phyloP scores from a whole-genome alignment of 768 basidiomycete genomes.

The Phanerochaete sordida region DNA sequence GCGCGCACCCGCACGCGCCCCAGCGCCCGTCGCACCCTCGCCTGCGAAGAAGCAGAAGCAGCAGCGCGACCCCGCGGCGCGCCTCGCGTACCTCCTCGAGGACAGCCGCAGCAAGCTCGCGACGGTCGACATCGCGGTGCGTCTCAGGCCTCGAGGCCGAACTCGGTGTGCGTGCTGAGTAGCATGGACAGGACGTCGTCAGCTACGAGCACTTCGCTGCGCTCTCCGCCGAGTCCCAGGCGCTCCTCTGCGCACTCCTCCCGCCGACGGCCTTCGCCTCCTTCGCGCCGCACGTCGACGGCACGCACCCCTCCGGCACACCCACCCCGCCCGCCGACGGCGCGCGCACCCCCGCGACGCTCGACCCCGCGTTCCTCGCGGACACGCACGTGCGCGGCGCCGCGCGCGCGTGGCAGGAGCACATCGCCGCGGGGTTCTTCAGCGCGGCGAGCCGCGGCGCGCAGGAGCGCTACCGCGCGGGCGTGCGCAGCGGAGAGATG shows the following conservation, averaged over 20 bases:
- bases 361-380: constrained; percentile 42
- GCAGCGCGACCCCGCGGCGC: constrained; percentile 7
- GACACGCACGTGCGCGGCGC: constrained; percentile 53
- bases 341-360: constrained; percentile 11
- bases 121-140: constrained; percentile 46
- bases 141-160: background rate
- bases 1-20: constrained; percentile 8
- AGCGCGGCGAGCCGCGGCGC: constrained; percentile 39
- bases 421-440: constrained; percentile 51
- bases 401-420: constrained; percentile 57
- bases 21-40: background rate
- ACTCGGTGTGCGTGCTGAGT: no score
- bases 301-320: constrained; percentile 21
- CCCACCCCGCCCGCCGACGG: background rate
- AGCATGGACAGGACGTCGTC: constrained; percentile 15
- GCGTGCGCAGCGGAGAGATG: constrained; percentile 35
- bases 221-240: constrained; percentile 24
- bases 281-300: constrained; percentile 16
- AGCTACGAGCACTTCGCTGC: constrained; percentile 21
- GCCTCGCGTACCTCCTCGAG: constrained; percentile 38
- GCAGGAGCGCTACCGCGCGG: constrained; percentile 39
- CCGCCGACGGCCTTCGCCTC: constrained; percentile 27
- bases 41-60: constrained; percentile 8
- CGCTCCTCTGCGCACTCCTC: constrained; percentile 21
- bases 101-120: constrained; percentile 48